Evolutionary conservation across 805 yeast genomes (phyloP).

Genomic region (Diddensiella caesifluorescens): DNA sequence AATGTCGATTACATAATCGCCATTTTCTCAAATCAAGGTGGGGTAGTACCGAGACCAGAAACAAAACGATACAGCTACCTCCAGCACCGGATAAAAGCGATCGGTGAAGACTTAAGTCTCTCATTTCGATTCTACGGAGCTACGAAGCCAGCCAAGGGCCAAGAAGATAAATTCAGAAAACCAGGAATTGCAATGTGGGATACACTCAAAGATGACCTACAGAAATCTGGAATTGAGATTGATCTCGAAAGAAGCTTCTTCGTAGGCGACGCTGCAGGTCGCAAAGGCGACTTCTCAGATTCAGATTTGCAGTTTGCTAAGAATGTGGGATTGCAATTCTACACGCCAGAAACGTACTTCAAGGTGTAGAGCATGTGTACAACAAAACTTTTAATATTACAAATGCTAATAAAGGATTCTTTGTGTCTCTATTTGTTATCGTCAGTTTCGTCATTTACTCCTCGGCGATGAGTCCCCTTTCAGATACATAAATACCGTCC

Average conservation of each 20-base stretch:
- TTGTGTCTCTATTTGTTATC: not conserved
- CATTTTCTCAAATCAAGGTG: conserved; percentile 85
- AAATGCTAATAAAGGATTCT: not conserved
- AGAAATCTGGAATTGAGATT: conserved; percentile 26
- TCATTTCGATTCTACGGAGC: conserved; percentile 56
- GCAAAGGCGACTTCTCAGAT: conserved; percentile 71
- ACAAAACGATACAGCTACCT: conserved; percentile 34
- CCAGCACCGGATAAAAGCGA: conserved; percentile 28
- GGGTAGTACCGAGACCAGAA: conserved; percentile 39
- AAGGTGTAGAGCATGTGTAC: not conserved
- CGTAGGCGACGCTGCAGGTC: conserved; percentile 98
- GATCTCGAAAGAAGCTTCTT: conserved; percentile 48
- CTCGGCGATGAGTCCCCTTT: conserved; percentile 81
- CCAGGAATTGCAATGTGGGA: conserved; percentile 79
- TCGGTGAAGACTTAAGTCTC: conserved; percentile 28
- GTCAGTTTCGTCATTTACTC: conserved; percentile 32
- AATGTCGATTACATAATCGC: conserved; percentile 42
- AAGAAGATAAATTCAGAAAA: conserved; percentile 42
- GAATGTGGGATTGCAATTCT: conserved; percentile 47
- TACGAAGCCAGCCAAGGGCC: conserved; percentile 41
- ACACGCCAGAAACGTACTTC: conserved; percentile 69
- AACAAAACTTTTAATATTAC: not conserved
- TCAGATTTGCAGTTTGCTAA: conserved; percentile 69
- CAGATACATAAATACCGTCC: conserved; percentile 99
- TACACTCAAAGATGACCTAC: conserved; percentile 41